Evolutionary conservation across 495 filamentous ascomycete genomes (phyloP), one percentile per base, ranked within the genome.

Genomic region (Talaromyces wortmannii): DNA sequence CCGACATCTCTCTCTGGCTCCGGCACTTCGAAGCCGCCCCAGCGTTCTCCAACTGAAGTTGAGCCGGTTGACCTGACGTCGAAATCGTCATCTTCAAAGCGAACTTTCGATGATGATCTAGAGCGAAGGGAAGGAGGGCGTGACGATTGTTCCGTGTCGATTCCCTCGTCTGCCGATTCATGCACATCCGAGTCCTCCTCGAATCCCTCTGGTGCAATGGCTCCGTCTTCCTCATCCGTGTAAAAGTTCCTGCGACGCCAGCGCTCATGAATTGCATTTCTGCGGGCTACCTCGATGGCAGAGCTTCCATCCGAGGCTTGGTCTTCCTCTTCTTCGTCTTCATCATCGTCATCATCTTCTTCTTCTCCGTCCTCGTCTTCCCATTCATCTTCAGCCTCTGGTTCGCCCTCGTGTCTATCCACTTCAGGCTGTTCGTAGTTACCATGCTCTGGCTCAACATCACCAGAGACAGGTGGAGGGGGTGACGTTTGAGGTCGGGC

Each of bases 1-100:
- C 90, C 90, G 7, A 87, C 82, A 62, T 96, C 91, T 59, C 75
- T 78, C 61, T 95, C 92, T 13, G 84, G 83, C 49, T 90, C 87
- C 7, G 89, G 87, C 11, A 90, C 86, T 57, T 91, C 89, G 61
- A 89, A 88, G 7, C 84, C 89, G 36, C 84, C 90, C 89, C 88
- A 92, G 40, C 90, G 77, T 65, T 94, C 88, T 7, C 78, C 76
- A 45, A 82, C 66, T 6, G 89, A 91, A 1, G 87, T 90, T 18
- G 89, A 92, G 6, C 81, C 83, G 62, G 89, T 90, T 18, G 89
- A 92, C 15, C 86, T 75, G 16, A 81, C 82, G 47, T 91, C 88
- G 57, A 83, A 83, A 58, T 91, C 88, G 55, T 91, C 86, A 64
- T 92, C 90, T 53, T 85, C 83, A 64, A 95, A 92, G 40, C 88